Evolutionary conservation across 257 asterid species (phyloP).

Genomic region (Forsythia viridissima): DNA sequence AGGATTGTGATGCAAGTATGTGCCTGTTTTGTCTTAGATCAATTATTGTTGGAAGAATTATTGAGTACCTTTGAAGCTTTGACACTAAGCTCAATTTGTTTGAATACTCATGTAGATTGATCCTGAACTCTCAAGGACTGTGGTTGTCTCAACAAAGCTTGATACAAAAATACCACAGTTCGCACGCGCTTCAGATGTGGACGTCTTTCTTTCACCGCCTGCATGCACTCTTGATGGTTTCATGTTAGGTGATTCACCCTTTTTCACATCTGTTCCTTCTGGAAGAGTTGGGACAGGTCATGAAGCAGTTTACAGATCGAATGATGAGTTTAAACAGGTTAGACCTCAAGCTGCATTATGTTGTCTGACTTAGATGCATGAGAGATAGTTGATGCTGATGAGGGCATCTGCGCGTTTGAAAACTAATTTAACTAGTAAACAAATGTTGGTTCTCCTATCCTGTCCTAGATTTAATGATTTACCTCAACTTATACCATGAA

Average conservation of each 20-base stretch:
- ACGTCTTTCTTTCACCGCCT: conserved; percentile 96
- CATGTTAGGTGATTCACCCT: conserved; percentile 97
- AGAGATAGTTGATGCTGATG: conserved; percentile 14
- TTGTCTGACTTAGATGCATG: background rate
- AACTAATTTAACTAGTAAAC: conserved; percentile 6
- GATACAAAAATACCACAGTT: conserved; percentile 97
- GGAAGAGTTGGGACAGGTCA: conserved; percentile 94
- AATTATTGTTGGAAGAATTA: background rate
- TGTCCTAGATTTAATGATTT: background rate
- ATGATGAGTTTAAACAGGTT: conserved; percentile 97
- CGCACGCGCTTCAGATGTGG: conserved; percentile 97
- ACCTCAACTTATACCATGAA: background rate
- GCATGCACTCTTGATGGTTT: conserved; percentile 85
- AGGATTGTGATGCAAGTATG: conserved; percentile 96
- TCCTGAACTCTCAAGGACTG: conserved; percentile 97
- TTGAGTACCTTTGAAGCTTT: background rate
- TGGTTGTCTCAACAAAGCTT: conserved; percentile 90
- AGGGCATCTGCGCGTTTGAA: background rate
- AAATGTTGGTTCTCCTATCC: background rate
- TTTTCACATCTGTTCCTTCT: conserved; percentile 97
- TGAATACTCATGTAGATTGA: conserved; percentile 59
- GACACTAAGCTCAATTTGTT: background rate
- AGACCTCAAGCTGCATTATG: conserved; percentile 20
- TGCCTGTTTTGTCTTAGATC: conserved; percentile 21
- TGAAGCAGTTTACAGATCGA: conserved; percentile 87